Conservation (phyloP, 1,139 yeast species). For the Scheffersomyces cryptocercus region DNA sequence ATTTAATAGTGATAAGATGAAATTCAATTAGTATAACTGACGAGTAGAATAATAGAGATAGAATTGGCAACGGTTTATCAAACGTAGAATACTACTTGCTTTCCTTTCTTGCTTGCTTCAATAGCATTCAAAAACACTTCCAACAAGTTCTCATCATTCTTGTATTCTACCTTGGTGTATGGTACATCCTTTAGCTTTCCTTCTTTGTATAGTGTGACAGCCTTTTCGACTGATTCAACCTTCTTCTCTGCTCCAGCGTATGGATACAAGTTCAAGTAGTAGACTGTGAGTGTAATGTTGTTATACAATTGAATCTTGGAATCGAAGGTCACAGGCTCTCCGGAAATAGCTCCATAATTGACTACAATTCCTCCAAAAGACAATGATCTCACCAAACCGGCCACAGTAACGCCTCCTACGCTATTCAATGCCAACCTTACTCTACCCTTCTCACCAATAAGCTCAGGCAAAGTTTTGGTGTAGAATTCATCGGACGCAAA, state of each 20-base stretch:
- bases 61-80: no score
- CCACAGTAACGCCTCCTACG: conserved; percentile 23
- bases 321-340: conserved; percentile 11
- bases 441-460: conserved; percentile 15
- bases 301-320: conserved; percentile 18
- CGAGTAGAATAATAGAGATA: no score
- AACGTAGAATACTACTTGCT: conserved; percentile 2
- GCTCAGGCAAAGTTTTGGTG: conserved; percentile 10
- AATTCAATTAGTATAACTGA: no score
- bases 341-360: conserved; percentile 27
- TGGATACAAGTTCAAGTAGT: conserved; percentile 21
- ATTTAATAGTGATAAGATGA: no score
- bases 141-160: conserved; percentile 6
- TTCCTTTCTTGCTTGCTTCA: conserved; percentile 1
- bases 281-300: conserved; percentile 17
- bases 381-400: conserved; percentile 24
- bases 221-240: conserved; percentile 12
- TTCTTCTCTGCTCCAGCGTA: conserved; percentile 15
- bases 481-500: conserved; percentile 12
- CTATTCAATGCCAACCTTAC: conserved; percentile 35
- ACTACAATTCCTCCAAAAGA: conserved; percentile 29
- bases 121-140: conserved; percentile 3
- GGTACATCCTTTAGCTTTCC: conserved; percentile 12
- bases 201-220: conserved; percentile 13
- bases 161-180: conserved; percentile 7